Evolutionary conservation across 805 yeast species (phyloP).

Genomic region (Saccharomyces eubayanus): DNA sequence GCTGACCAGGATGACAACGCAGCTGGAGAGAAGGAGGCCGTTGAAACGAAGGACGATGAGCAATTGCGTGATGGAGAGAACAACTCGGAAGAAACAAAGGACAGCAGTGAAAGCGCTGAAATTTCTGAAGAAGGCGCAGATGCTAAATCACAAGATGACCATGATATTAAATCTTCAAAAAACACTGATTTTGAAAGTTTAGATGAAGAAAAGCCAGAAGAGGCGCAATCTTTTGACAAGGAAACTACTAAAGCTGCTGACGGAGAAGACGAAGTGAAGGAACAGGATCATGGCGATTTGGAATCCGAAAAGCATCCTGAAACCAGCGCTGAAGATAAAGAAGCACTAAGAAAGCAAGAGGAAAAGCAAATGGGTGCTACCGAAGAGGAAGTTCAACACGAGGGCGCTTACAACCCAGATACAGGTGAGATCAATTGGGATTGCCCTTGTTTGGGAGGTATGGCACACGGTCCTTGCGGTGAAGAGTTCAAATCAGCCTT

Average conservation of each 20-base stretch:
- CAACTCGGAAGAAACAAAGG: neutral
- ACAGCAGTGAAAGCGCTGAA: neutral
- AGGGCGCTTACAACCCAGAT: conserved; percentile 85
- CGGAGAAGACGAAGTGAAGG: conserved; percentile 1
- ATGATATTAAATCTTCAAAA: neutral
- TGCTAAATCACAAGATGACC: neutral
- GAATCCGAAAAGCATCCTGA: conserved; percentile 1
- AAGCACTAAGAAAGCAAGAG: neutral
- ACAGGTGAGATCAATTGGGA: conserved; percentile 99
- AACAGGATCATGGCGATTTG: conserved; percentile 8
- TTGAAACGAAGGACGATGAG: neutral
- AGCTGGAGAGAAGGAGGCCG: neutral
- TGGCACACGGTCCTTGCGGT: conserved; percentile 99
- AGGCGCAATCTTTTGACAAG: neutral
- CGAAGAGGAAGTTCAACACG: conserved; percentile 35
- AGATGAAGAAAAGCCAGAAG: neutral
- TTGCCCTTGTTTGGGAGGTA: conserved; percentile 98
- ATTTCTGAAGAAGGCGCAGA: neutral
- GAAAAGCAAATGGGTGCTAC: conserved; percentile 6
- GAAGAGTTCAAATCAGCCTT: conserved; percentile 91
- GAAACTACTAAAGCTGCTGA: neutral
- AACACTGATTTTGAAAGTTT: neutral
- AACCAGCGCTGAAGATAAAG: neutral
- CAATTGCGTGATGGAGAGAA: conserved; percentile 1
- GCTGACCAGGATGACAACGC: neutral